These are phyloP conservation scores for Penicillium sp. DNA, from an alignment of 2,329 filamentous ascomycete genomes.

Conservation along the genomic window DNA sequence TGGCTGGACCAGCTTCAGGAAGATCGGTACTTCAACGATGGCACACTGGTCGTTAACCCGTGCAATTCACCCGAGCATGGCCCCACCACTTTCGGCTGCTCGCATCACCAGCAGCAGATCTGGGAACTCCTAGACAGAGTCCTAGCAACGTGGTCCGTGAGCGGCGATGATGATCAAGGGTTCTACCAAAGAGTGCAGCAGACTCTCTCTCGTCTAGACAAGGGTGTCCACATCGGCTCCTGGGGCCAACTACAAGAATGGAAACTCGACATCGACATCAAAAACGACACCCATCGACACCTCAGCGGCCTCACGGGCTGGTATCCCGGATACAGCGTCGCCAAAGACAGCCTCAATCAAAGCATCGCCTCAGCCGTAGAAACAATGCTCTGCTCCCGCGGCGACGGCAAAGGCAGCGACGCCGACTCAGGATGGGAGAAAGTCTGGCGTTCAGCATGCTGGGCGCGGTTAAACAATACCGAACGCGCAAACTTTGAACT, in stretches of 20 bases:
- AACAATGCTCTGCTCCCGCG: conserved; percentile 49
- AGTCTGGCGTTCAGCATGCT: conserved; percentile 57
- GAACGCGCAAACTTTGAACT: conserved; percentile 36
- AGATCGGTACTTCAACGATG: conserved; percentile 52
- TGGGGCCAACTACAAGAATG: conserved; percentile 52
- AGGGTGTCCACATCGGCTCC: conserved; percentile 39
- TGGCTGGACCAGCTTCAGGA: conserved; percentile 55
- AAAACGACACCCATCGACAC: conserved; percentile 52
- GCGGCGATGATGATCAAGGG: conserved; percentile 27
- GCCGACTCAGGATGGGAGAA: conserved; percentile 59
- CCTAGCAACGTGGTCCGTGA: conserved; percentile 34
- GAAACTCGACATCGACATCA: conserved; percentile 46
- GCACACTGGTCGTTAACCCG: conserved; percentile 55
- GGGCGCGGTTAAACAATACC: conserved; percentile 55
- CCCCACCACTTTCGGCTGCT: conserved; percentile 38
- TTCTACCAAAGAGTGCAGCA: conserved; percentile 11
- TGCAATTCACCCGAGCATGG: conserved; percentile 61
- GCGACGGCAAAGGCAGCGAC: conserved; percentile 43
- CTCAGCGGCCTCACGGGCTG: conserved; percentile 57
- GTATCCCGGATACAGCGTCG: conserved; percentile 54
- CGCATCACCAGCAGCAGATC: conserved; percentile 26
- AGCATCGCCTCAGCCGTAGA: conserved; percentile 47
- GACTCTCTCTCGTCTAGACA: conserved; percentile 15
- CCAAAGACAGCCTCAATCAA: conserved; percentile 44
- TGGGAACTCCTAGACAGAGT: conserved; percentile 44